Evolutionary conservation across 108 stramenopile genomes (phyloP), one percentile per base, ranked within the genome.

Genomic region (Stephanodiscus minutulus): DNA sequence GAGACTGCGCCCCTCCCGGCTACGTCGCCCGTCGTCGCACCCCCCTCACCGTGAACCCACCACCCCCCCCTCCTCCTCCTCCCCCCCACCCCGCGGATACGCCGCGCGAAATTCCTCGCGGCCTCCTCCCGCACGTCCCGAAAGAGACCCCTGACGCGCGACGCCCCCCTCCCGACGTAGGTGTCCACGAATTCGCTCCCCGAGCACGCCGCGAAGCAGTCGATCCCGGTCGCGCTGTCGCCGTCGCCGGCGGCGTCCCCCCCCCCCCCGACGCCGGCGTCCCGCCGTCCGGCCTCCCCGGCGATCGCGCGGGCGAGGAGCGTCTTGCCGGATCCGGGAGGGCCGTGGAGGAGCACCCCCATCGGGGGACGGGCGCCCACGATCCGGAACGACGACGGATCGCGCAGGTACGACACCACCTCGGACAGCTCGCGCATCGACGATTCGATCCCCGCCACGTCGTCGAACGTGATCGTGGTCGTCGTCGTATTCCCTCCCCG

Each of bases 381-480:
- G 3, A 56, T 48, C 21, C 74, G 65, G 68, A 82, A 95, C 13
- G 44, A 46, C n/a, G 70, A 28, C 7, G 97, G 88, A 69, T 86
- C 29, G 48, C 67, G 57, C 17, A 92, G 58, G 70, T 80, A 92
- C 7, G 76, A 68, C 9, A 96, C 94, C n/a, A 99, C 80, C 65
- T 97, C 94, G 27, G 72, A 53, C n/a, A 98, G 77, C 73, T 97
- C 98, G 31, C 53, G 73, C 49, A 94, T 64, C 20, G 95, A 83
- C 44, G 58, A 41, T 49, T 96, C 96, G 21, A 97, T 81, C 20
- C 98, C 98, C 22, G 96, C 98, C n/a, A 98, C 95, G 71, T 97
- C 94, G 1, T 77, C 75, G 74, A 98, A 97, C 0, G 93, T 91
- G 13, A 84, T 86, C 2, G 53, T 57, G 9, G 39, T 27, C 22